Base-by-base conservation (phyloP, 2,329 filamentous ascomycete genomes). In the Xylariales sp. region DNA sequence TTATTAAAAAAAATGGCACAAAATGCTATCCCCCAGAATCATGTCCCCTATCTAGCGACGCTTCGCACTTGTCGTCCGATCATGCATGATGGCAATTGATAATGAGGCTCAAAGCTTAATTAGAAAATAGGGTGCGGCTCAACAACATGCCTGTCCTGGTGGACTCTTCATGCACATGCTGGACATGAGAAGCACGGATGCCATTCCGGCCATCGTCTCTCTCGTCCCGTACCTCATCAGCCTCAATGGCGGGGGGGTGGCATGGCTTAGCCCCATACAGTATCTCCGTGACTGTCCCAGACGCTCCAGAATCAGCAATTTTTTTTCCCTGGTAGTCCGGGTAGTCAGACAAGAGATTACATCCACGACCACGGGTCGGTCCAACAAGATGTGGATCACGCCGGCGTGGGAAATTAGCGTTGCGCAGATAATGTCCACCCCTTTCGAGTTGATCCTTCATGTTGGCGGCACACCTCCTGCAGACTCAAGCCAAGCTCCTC, bases 301-400 rank as follows among this genome's bases (percentile, higher is more conserved):
- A 23, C 30, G 23, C 71, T 68, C 71, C 71, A 67, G 60, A 45
- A 34, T 43, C 23, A 43, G 46, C 28, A 52, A 60, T 48, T 69
- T 66, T 67, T 72, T 65, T 70, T 64, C 63, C 45, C 62, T 68
- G 34, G 39, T 36, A 45, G 36, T 55, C 36, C 52, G 28, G 23
- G 23, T 23, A 23, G 23, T 23, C 23, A 39, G 56, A 53, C 32
- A 70, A 75, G 69, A 76, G 70, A 76, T 76, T 80, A 78, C 74
- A 73, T 63, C 77, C 78, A 79, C 77, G 74, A 72, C 76, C 75
- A 73, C 71, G 78, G 78, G 78, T 80, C 76, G 69, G 71, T 74
- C 75, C 75, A 79, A 66, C 68, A 60, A 61, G 39, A 65, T 64
- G 67, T 69, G 67, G 69, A 71, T 66, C 66, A 50, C 39, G 12